Evolutionary conservation across 352 stramenopile genomes (phyloP), one percentile per base, ranked within the genome.

Genomic region (Paralagenidium karlingii): DNA sequence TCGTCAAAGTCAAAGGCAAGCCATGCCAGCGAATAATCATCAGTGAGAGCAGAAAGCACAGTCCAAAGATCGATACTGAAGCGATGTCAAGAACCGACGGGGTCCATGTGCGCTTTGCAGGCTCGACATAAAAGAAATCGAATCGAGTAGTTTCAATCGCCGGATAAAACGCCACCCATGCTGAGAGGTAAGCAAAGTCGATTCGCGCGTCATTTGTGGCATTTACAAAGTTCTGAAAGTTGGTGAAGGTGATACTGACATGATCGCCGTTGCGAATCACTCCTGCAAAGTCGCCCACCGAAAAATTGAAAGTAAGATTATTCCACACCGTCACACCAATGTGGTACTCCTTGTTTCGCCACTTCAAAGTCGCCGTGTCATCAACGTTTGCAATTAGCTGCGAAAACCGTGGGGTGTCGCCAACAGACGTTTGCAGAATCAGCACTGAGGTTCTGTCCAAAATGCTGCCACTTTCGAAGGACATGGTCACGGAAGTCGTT

Each of bases 1-100:
- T 92, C 33, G 68, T 73, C 43, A 82, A 76, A 8, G 75, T 92
- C 18, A 92, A 52, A 13, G 76, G 75, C 19, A 92, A 52, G 2
- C 78, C 78, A 30, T 92, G 75, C 75, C 75, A 86, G 45, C 70
- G 59, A 20, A 89, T 89, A 40, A 92, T 88, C 33, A 83, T 60
- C 7, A 92, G 58, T 11, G 78, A 89, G 12, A 89, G 53, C 24
- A 92, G 51, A 28, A 92, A 87, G 43, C 73, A 85, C 10, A 66
- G 34, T 21, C 75, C 75, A 53, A 87, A 92, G 5, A 89, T 55
- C 11, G 74, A 58, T 7, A 77, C 60, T 0, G 78, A 85, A 11
- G 56, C 55, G 29, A 88, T 76, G 36, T 92, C 78, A 34, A 89
- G 49, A 2, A 53, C 38, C 19, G 75, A 67, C 1, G 68, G 70